Evolutionary conservation across 164 flowering plant species (phyloP), one percentile per base, ranked within the genome.

Genomic region (Cinnamomum chago): DNA sequence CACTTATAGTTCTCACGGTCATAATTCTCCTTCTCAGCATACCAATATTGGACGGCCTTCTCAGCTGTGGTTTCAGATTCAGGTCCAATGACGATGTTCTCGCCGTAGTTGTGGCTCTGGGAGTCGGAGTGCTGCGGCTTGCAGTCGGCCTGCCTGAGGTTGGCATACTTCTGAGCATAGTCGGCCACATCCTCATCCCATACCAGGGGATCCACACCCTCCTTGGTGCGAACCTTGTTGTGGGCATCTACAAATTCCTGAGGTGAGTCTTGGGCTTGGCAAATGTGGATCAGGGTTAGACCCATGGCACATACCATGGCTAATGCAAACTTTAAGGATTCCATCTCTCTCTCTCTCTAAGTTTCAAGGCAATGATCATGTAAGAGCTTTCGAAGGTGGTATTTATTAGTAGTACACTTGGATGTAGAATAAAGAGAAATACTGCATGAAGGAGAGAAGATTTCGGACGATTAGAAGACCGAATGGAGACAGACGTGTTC

Each of bases 201-300:
- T 20, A 35, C 30, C 50, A 86, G 70, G 25, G 79, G 71, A 2
- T 75, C 76, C 10, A 83, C 84, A 2, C 84, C 82, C 0, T 83
- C 84, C 13, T 52, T 35, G 7, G 76, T 62, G 5, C 87, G 84
- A 50, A 83, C 84, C 0, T 67, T 55, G 70, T 84, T 86, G 83
- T 84, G 89, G 2, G 78, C 75, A 20, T 72, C 51, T 18, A 86
- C 72, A 74, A 62, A 85, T 69, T 84, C 89, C 60, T 79, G 80
- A 0, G 73, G 82, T 0, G 86, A 68, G 84, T 82, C 79, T 66
- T 84, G 87, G 35, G 83, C 84, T 7, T 25, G 51, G 13, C 80
- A 62, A 20, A 15, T 58, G 7, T 62, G 73, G 65, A 51, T 30
- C 18, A 40, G 33, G 35, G 12, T n/a, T 14, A 71, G 50, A n/a